Evolutionary conservation across 441 rosid species (phyloP).

Genomic region (Viola pubescens): DNA sequence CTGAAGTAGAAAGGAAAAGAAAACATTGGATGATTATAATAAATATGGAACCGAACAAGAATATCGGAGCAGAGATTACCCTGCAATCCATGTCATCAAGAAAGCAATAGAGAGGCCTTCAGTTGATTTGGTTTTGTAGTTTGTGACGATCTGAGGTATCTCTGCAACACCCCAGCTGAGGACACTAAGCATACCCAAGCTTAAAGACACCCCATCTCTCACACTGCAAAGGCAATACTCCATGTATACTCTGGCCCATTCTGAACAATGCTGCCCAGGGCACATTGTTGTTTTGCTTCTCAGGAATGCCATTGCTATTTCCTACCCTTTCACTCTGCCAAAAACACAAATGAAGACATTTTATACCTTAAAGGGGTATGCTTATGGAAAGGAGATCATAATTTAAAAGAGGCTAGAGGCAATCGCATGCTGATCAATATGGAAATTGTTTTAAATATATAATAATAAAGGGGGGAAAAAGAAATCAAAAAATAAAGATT

Average conservation of each 20-base stretch:
- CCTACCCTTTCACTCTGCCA: not conserved
- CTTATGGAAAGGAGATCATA: not conserved
- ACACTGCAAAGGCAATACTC: conserved; percentile 45
- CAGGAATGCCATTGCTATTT: conserved; percentile 17
- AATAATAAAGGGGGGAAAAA: not conserved
- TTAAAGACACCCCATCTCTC: conserved; percentile 44
- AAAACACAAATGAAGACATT: not conserved
- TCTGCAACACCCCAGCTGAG: conserved; percentile 81
- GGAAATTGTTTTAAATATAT: not conserved
- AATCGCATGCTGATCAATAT: not conserved
- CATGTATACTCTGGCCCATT: conserved; percentile 38
- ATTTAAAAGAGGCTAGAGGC: not conserved
- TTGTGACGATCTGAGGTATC: conserved; percentile 71
- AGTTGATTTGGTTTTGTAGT: conserved; percentile 58
- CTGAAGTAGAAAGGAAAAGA: no score
- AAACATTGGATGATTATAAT: no score
- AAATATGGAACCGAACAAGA: no score
- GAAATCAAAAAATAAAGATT: not conserved
- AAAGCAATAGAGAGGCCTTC: conserved; percentile 74
- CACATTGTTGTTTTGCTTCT: conserved; percentile 21
- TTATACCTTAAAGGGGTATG: not conserved
- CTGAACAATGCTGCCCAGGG: conserved; percentile 30
- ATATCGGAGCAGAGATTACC: conserved; percentile 27
- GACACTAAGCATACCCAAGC: conserved; percentile 59
- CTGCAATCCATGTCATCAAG: conserved; percentile 68